A percentile compares a stretch with the other conserved stretches of the same genome.
These are phyloP conservation scores for Backusella tarrabulga DNA, from an alignment of 192 early-diverging fungal genomes.

Conservation along the genomic window DNA sequence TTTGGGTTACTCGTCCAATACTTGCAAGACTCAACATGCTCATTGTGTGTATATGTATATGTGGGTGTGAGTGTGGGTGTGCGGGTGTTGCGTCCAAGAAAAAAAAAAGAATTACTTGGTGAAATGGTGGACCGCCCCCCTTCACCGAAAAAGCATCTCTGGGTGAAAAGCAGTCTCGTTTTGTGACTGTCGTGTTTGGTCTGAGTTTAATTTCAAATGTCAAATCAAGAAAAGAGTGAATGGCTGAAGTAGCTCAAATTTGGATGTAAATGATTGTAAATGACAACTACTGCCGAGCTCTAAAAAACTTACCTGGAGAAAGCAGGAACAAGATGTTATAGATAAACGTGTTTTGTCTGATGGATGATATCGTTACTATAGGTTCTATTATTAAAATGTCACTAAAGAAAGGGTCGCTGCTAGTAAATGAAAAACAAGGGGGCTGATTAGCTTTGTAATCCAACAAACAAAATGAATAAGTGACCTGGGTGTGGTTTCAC, in stretches of 20 bases:
- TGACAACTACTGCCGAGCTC: no score
- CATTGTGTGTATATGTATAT: no score
- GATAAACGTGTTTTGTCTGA: background rate
- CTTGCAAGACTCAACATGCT: background rate
- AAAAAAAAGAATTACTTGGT: background rate
- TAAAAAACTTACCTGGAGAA: background rate
- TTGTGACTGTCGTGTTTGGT: background rate
- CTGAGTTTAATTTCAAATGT: background rate
- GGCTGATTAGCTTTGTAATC: background rate
- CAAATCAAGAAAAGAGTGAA: background rate
- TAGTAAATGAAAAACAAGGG: background rate
- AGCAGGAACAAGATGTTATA: background rate
- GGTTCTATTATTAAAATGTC: background rate
- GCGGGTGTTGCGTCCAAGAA: background rate
- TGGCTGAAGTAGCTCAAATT: no score
- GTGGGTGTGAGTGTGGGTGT: background rate
- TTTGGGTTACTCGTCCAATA: background rate
- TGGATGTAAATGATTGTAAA: no score
- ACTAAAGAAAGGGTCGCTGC: background rate
- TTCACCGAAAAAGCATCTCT: background rate
- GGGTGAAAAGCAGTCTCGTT: background rate
- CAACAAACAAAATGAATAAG: background rate
- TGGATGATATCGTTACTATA: background rate
- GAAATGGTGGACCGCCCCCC: conserved; percentile 1
- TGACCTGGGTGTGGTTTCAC: no score